Base-by-base conservation (phyloP, 2,329 filamentous ascomycete genomes). In the Aspergillus thermomutatus region DNA sequence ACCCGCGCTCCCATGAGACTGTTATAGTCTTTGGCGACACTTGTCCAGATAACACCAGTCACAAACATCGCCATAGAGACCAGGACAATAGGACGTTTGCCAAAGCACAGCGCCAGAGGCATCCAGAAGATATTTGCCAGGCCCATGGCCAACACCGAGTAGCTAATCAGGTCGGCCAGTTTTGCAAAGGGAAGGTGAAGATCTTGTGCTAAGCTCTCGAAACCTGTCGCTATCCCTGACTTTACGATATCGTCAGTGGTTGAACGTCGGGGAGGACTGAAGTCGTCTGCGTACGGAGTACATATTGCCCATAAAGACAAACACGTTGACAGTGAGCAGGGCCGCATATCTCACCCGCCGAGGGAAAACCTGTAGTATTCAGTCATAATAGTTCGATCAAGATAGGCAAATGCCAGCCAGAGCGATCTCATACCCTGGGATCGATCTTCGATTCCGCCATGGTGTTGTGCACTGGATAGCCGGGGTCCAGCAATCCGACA, bases 41-140 rank as follows among this genome's bases (percentile, higher is more conserved):
- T 57, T 14, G 63, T 67, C 72, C 73, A 75, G 34, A 74, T 67
- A 4, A 60, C 56, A 6, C 67, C 66, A 7, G 57, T 60, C 10
- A 74, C 55, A 52, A 73, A 71, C 46, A 73, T 62, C 1, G 64
- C 49, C 60, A 70, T 67, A 11, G 72, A 69, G 4, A 71, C 6
- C 1, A 75, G 50, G 4, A 73, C 65, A 5, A 68, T 59, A 1
- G 69, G 70, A 5, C 75, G 71, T 46, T 77, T 75, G 19, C 75
- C 75, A 40, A 77, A 60, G 40, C 69, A 70, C 55, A 74, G 63
- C 0, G 71, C 71, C 17, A 69, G 61, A 1, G 72, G 72, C 54
- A 74, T 74, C 72, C 73, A 72, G 50, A 72, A 55, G 9, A 72
- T 37, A 47, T 72, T 72, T 17, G 66, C 66, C 14, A 71, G 25